Conservation (phyloP, 768 basidiomycete genomes). For the Amyloporia xantha region DNA sequence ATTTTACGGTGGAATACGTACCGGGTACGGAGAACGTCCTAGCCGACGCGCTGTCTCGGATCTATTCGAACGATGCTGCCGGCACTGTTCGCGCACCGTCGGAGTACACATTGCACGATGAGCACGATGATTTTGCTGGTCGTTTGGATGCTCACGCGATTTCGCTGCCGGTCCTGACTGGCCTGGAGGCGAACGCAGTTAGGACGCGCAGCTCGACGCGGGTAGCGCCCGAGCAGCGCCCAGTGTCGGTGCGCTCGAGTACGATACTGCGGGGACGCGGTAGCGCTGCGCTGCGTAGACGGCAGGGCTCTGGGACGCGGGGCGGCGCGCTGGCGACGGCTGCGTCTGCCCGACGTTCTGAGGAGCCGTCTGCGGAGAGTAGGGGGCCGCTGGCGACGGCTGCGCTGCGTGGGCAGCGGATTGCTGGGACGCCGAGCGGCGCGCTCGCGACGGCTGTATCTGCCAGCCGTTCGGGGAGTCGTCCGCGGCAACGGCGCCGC, state of each 20-base stretch:
- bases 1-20: conserved; percentile 25
- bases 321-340: background rate
- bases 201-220: background rate
- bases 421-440: background rate
- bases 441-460: background rate
- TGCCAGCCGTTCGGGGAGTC: background rate
- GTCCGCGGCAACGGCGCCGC: background rate
- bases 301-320: background rate
- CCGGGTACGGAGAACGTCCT: conserved; percentile 23
- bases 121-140: conserved; percentile 2
- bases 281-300: background rate
- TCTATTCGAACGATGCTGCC: conserved; percentile 17
- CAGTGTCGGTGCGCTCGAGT: background rate
- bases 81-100: conserved; percentile 17
- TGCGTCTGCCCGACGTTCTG: background rate
- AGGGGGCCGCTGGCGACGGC: background rate
- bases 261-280: background rate
- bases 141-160: conserved; percentile 3
- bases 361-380: background rate
- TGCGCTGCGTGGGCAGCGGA: background rate
- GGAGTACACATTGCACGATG: conserved; percentile 16
- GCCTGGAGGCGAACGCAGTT: conserved; percentile 5
- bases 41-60: conserved; percentile 20
- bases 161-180: conserved; percentile 12
- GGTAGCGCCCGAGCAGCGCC: background rate